Percentiles rank a stretch among this genome's conserved stretches.
These are phyloP conservation scores for Dictyophora rubrovolvata DNA, from an alignment of 768 basidiomycete species.

Conservation along the genomic window DNA sequence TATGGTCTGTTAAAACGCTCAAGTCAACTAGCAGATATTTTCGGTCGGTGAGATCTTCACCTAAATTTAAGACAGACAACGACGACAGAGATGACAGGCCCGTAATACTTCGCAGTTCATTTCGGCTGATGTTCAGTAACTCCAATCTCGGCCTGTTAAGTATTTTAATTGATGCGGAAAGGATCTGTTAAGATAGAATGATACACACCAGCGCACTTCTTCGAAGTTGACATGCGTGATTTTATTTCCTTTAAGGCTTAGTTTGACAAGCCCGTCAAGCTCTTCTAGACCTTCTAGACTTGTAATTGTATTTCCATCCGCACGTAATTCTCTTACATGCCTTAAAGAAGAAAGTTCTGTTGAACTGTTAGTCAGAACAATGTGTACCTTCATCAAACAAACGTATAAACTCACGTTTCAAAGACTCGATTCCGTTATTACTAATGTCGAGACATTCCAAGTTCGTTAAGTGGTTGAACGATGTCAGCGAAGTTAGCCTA, in stretches of 20 bases:
- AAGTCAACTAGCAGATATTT: conserved; percentile 11
- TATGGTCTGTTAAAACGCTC: conserved; percentile 46
- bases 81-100: conserved; percentile 54
- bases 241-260: conserved; percentile 70
- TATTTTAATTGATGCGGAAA: neutral
- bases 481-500: conserved; percentile 78
- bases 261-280: conserved; percentile 73
- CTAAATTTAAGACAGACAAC: conserved; percentile 70
- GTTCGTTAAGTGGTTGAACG: conserved; percentile 77
- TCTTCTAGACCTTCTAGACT: conserved; percentile 66
- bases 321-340: conserved; percentile 79
- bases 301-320: conserved; percentile 76
- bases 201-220: conserved; percentile 56
- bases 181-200: conserved; percentile 6
- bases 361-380: conserved; percentile 8
- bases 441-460: conserved; percentile 88
- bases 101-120: conserved; percentile 47
- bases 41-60: conserved; percentile 37
- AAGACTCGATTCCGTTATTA: conserved; percentile 77
- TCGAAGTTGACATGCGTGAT: conserved; percentile 53
- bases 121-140: conserved; percentile 72
- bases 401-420: conserved; percentile 55
- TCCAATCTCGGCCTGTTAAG: conserved; percentile 46
- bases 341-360: conserved; percentile 76
- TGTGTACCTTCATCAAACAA: conserved; percentile 1